Conservation (phyloP, 108 stramenopile species). For the Cyclotella baltica region DNA sequence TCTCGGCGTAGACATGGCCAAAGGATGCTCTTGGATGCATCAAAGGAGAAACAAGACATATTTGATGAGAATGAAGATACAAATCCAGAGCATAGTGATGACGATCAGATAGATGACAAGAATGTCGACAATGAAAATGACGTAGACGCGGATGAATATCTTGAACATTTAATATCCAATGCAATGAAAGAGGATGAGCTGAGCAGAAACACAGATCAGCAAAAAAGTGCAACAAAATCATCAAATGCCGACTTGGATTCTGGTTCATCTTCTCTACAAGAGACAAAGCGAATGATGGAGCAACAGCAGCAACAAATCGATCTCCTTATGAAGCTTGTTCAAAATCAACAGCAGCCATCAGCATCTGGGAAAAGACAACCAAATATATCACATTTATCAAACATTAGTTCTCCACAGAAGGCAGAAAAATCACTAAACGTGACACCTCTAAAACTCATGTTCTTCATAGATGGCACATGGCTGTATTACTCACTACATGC, state of each 20-base stretch:
- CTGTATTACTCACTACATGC: slow-evolving; percentile 81
- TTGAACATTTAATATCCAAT: slow-evolving; percentile 25
- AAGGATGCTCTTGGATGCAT: not conserved
- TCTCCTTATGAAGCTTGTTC: slow-evolving; percentile 49
- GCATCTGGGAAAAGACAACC: not conserved
- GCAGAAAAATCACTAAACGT: slow-evolving; percentile 37
- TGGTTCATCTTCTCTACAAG: slow-evolving; percentile 25
- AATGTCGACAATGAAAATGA: slow-evolving; percentile 17
- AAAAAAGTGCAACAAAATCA: not conserved
- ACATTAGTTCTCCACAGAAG: slow-evolving; percentile 17
- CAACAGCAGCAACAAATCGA: slow-evolving; percentile 70
- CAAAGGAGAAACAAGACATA: not conserved
- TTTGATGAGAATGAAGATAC: slow-evolving; percentile 16
- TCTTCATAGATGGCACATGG: slow-evolving; percentile 94
- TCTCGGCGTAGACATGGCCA: not conserved
- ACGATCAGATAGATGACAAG: slow-evolving; percentile 19
- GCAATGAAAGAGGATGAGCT: slow-evolving; percentile 12
- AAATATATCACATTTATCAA: not conserved
- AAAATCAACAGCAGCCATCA: slow-evolving; percentile 36
- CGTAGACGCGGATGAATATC: slow-evolving; percentile 24
- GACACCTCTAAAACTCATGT: slow-evolving; percentile 83
- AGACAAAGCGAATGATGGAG: slow-evolving; percentile 56
- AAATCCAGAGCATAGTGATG: not conserved
- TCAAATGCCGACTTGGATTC: slow-evolving; percentile 2
- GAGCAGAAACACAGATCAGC: not conserved